Conservation (phyloP, 1,284 basidiomycete genomes). For the Ceratobasidium sp. region DNA sequence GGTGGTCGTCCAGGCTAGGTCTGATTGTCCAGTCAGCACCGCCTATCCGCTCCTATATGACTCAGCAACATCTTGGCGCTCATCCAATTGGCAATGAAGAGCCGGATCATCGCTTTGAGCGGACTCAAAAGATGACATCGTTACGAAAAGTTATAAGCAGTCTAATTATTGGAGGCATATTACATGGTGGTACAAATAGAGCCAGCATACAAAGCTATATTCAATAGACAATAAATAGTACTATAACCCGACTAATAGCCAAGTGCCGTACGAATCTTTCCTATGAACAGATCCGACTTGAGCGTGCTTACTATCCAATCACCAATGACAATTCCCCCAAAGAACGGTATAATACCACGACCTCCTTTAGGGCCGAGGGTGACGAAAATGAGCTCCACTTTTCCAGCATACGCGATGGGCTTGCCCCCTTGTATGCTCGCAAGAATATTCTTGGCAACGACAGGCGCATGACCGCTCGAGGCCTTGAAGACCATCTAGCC, state of each 20-base stretch:
- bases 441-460: constrained; percentile 39
- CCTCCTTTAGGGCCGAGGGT: constrained; percentile 36
- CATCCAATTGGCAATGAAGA: neutral
- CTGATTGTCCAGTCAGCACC: neutral
- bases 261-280: neutral
- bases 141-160: too few relatives aligned
- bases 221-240: neutral
- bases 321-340: constrained; percentile 21
- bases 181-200: too few relatives aligned
- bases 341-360: constrained; percentile 19
- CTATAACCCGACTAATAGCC: neutral
- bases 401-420: constrained; percentile 4
- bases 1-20: constrained; percentile 36
- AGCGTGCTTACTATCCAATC: constrained; percentile 22
- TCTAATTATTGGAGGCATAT: too few relatives aligned
- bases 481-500: constrained; percentile 37
- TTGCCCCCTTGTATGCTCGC: constrained; percentile 39
- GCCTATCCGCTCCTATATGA: neutral
- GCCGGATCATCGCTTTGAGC: neutral
- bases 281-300: neutral
- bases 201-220: too few relatives aligned
- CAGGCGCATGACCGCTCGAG: constrained; percentile 15
- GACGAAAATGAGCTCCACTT: constrained; percentile 18
- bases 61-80: neutral
- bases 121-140: too few relatives aligned